Evolutionary conservation across 164 flowering plant species (phyloP).

Genomic region (Berberis thunbergii): DNA sequence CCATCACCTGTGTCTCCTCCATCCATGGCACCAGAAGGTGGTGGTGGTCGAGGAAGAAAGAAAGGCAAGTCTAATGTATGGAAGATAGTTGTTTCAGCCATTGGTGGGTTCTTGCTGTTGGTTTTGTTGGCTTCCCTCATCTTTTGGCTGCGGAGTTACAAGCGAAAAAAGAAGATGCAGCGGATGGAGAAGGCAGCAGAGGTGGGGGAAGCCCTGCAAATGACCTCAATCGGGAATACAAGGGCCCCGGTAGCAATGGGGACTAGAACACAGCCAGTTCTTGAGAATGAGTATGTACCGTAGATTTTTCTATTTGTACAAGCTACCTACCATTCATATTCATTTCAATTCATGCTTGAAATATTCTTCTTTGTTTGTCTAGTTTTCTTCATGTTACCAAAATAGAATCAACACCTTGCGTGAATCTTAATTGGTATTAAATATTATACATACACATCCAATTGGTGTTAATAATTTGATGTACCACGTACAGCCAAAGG

Average conservation of each 20-base stretch:
- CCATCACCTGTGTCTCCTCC: constrained; percentile 26
- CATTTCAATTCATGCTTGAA: background rate
- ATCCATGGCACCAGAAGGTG: background rate
- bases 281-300: constrained; percentile 25
- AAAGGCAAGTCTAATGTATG: constrained; percentile 29
- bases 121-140: constrained; percentile 28
- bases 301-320: constrained; percentile 3
- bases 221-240: constrained; percentile 18
- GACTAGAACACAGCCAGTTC: constrained; percentile 23
- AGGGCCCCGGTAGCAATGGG: constrained; percentile 26
- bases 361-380: background rate
- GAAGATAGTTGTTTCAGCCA: constrained; percentile 54
- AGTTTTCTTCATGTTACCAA: too few species aligned
- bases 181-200: constrained; percentile 75
- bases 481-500: too few species aligned
- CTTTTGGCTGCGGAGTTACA: constrained; percentile 31
- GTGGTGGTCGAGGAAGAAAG: background rate
- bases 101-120: constrained; percentile 47
- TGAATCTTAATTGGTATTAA: too few species aligned
- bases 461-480: too few species aligned
- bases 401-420: too few species aligned
- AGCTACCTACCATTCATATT: background rate
- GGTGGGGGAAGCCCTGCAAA: constrained; percentile 36
- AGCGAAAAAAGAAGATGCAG: constrained; percentile 38
- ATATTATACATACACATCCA: too few species aligned